Evolutionary conservation across 2,329 filamentous ascomycete genomes (phyloP).

Genomic region (Cladosporium sp.): DNA sequence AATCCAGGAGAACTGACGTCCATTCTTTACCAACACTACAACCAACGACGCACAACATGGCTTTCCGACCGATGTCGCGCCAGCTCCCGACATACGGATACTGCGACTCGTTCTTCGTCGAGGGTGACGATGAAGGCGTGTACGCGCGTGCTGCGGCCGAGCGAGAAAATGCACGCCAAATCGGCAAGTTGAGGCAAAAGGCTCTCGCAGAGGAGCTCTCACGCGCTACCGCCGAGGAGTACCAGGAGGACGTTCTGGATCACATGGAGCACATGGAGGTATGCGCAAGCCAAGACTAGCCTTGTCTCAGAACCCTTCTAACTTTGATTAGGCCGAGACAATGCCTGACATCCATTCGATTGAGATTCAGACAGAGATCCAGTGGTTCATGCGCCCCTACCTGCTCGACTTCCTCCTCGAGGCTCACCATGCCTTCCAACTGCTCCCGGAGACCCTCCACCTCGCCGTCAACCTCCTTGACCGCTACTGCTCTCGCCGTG

Average conservation of each 20-base stretch:
- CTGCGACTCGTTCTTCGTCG: slow-evolving; percentile 64
- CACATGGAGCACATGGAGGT: slow-evolving; percentile 96
- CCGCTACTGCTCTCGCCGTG: slow-evolving; percentile 92
- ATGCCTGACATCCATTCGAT: slow-evolving; percentile 95
- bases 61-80: slow-evolving; percentile 38
- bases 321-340: slow-evolving; percentile 60
- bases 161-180: slow-evolving; percentile 69
- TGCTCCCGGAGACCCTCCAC: slow-evolving; percentile 92
- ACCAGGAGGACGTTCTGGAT: slow-evolving; percentile 86
- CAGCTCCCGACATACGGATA: slow-evolving; percentile 51
- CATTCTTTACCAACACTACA: slow-evolving; percentile 36
- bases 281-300: slow-evolving; percentile 32
- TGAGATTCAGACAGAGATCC: slow-evolving; percentile 97
- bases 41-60: slow-evolving; percentile 42
- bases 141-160: slow-evolving; percentile 56
- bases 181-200: slow-evolving; percentile 78
- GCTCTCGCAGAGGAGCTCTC: slow-evolving; percentile 86
- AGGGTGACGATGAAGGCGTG: slow-evolving; percentile 50
- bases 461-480: slow-evolving; percentile 94
- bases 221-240: slow-evolving; percentile 76
- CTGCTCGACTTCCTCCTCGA: slow-evolving; percentile 97
- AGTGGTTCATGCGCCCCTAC: slow-evolving; percentile 99
- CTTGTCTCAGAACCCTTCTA: slow-evolving; percentile 1
- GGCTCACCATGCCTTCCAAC: slow-evolving; percentile 88
- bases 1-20: slow-evolving; percentile 41